A percentile compares a stretch with the other conserved stretches of the same genome.
These are phyloP conservation scores for Paramecium pentaurelia DNA, from an alignment of 73 alveolate species.

Conservation along the genomic window DNA sequence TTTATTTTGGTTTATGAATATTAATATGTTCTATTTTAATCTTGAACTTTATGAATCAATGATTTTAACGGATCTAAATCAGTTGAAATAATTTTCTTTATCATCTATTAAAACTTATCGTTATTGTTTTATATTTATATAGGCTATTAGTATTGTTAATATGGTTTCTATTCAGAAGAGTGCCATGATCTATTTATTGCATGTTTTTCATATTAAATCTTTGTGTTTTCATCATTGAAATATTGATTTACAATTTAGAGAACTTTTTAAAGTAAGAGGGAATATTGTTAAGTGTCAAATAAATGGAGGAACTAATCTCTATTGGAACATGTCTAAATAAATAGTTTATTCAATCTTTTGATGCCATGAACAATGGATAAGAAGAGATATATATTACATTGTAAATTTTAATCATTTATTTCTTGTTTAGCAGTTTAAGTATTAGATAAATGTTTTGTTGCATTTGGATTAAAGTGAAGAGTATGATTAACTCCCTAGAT, in stretches of 20 bases:
- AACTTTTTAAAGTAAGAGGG: neutral
- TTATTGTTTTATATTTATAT: neutral
- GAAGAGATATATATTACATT: neutral
- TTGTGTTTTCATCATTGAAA: neutral
- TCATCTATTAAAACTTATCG: neutral
- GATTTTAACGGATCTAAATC: neutral
- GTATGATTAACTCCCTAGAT: neutral
- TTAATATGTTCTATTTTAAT: neutral
- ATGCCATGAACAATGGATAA: conserved; percentile 2
- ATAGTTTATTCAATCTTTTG: neutral
- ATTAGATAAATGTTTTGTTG: neutral
- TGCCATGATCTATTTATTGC: neutral
- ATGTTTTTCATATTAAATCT: neutral
- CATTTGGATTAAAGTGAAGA: neutral
- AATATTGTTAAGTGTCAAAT: neutral
- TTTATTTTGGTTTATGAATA: neutral
- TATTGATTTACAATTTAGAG: conserved; percentile 22
- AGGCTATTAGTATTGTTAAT: neutral
- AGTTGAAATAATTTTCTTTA: neutral
- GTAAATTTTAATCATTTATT: neutral
- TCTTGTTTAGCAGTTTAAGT: neutral
- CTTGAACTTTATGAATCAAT: neutral
- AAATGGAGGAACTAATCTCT: neutral
- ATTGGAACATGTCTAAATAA: neutral
- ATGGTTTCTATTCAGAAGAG: neutral